Percentiles rank a stretch among this genome's conserved stretches.
Evolutionary conservation across 306 rosid genomes (phyloP).

Genomic region (Lathyrus tuberosus): DNA sequence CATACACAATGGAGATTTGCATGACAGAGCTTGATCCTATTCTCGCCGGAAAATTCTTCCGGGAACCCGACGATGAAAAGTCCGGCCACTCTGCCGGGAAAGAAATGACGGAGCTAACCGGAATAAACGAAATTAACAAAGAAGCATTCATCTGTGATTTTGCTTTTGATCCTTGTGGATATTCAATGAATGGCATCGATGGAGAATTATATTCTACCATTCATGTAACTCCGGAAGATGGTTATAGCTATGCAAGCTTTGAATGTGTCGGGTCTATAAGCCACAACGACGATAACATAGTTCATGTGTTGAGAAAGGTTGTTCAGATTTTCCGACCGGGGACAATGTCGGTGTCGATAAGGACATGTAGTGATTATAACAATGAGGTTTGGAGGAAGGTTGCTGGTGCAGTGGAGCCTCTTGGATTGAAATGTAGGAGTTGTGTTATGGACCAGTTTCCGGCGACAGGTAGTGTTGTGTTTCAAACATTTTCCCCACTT

Average conservation of each 20-base stretch:
- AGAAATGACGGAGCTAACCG: conserved; percentile 75
- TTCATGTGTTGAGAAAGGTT: conserved; percentile 66
- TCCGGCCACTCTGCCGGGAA: conserved; percentile 72
- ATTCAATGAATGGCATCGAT: conserved; percentile 88
- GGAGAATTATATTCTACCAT: conserved; percentile 86
- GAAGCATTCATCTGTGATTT: conserved; percentile 76
- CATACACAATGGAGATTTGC: conserved; percentile 80
- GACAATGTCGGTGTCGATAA: conserved; percentile 76
- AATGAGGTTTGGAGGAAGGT: conserved; percentile 58
- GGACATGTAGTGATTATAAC: conserved; percentile 41
- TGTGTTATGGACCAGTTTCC: conserved; percentile 79
- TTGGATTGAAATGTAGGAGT: conserved; percentile 86
- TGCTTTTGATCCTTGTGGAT: conserved; percentile 89
- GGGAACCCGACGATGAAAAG: conserved; percentile 47
- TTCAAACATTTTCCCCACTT: conserved; percentile 64
- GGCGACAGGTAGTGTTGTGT: conserved; percentile 63
- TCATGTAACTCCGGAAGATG: conserved; percentile 95
- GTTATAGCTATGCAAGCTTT: conserved; percentile 91
- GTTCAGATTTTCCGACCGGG: conserved; percentile 87
- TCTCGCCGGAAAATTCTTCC: conserved; percentile 71
- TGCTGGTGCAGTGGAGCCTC: conserved; percentile 64
- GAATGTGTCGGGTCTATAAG: conserved; percentile 64
- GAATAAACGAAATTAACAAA: conserved; percentile 66
- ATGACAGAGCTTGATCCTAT: conserved; percentile 87
- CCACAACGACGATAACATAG: conserved; percentile 50